Evolutionary conservation across 2,329 filamentous ascomycete species (phyloP).

Genomic region (Fusarium sp.): DNA sequence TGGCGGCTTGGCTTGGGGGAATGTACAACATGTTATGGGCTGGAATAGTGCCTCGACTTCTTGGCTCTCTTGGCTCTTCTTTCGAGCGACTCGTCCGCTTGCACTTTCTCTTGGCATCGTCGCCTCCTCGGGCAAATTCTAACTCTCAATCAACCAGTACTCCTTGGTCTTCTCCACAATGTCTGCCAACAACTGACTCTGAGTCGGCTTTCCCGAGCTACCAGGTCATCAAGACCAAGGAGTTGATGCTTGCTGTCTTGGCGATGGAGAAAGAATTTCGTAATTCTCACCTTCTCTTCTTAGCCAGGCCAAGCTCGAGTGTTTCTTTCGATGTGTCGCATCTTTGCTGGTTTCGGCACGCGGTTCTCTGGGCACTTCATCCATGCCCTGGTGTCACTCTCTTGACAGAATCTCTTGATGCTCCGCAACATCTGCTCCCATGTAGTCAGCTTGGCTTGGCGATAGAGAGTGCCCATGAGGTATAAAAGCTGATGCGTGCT

Average conservation of each 20-base stretch:
- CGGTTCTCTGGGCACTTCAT: constrained; percentile 26
- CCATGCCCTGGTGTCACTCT: constrained; percentile 10
- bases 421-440: constrained; percentile 16
- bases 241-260: constrained; percentile 34
- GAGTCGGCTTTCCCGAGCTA: constrained; percentile 29
- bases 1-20: constrained; percentile 34
- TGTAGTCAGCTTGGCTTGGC: constrained; percentile 30
- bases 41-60: constrained; percentile 25
- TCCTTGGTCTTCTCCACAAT: constrained; percentile 24
- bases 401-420: constrained; percentile 9
- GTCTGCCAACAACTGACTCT: constrained; percentile 17
- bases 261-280: constrained; percentile 30
- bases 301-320: constrained; percentile 29
- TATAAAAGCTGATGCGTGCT: constrained; percentile 29
- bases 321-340: constrained; percentile 17
- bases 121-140: constrained; percentile 37
- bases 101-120: constrained; percentile 35
- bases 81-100: constrained; percentile 23
- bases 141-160: constrained; percentile 14
- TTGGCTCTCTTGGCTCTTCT: constrained; percentile 33
- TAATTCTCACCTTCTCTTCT: constrained; percentile 36
- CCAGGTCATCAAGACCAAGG: constrained; percentile 19
- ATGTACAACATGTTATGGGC: constrained; percentile 38
- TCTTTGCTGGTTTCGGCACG: constrained; percentile 24
- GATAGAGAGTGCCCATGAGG: constrained; percentile 5